phyloP scores from a whole-genome alignment of 2,329 filamentous ascomycete species.

The Aspergillus sp. region DNA sequence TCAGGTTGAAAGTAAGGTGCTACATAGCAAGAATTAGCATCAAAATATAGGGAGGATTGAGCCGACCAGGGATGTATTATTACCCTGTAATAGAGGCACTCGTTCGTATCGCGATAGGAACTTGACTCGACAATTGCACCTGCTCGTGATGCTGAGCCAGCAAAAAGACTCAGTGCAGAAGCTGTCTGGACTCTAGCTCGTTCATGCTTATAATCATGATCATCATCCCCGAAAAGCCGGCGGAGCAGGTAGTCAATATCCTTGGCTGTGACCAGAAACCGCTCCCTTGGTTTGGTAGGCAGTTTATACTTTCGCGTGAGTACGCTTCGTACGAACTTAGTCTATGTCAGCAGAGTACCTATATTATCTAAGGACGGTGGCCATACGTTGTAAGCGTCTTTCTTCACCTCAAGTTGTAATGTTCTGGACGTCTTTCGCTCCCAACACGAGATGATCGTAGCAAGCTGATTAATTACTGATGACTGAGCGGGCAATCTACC shows the following conservation, averaged over 20 bases:
- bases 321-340: conserved; percentile 13
- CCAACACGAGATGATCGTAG: conserved; percentile 5
- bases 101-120: conserved; percentile 15
- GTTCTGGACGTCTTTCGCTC: conserved; percentile 14
- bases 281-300: conserved; percentile 12
- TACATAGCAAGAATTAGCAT: background rate
- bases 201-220: conserved; percentile 11
- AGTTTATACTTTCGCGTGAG: conserved; percentile 13
- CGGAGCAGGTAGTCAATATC: conserved; percentile 17
- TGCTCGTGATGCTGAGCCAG: conserved; percentile 8
- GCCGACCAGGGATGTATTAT: too few species aligned
- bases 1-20: conserved; percentile 18
- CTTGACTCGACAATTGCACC: conserved; percentile 18
- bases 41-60: too few species aligned
- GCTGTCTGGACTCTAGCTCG: conserved; percentile 11
- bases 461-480: conserved; percentile 9
- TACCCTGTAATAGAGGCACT: conserved; percentile 20
- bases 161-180: conserved; percentile 7
- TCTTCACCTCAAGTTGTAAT: conserved; percentile 10
- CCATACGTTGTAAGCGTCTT: conserved; percentile 14
- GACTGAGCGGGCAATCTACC: conserved; percentile 8
- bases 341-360: background rate
- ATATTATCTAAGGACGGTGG: background rate
- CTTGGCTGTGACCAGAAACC: conserved; percentile 12
- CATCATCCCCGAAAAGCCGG: conserved; percentile 8